phyloP scores from a whole-genome alignment of 371 early-diverging fungal species.

The Mucor ambiguus region DNA sequence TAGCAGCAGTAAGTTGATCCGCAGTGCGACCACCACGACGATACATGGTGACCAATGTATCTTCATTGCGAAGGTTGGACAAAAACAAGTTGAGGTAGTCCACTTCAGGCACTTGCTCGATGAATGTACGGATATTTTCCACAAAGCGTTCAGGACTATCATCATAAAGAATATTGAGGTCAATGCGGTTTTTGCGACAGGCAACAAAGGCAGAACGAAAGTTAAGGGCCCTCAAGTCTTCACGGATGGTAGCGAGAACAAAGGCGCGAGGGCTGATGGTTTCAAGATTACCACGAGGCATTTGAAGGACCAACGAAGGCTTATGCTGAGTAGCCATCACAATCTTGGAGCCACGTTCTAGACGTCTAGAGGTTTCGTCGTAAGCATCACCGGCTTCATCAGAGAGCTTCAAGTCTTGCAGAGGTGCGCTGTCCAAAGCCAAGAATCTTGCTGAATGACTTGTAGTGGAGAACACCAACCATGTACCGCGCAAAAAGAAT shows the following conservation, averaged over 20 bases:
- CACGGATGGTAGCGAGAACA: conserved; percentile 81
- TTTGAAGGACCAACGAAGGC: conserved; percentile 84
- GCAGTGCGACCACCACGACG: conserved; percentile 30
- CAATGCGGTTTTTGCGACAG: conserved; percentile 92
- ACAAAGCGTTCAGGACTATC: conserved; percentile 73
- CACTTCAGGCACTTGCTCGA: conserved; percentile 76
- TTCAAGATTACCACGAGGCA: conserved; percentile 97
- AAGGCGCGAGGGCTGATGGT: conserved; percentile 94
- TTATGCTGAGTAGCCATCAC: conserved; percentile 75
- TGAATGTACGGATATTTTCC: conserved; percentile 67
- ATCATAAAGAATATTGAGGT: conserved; percentile 89
- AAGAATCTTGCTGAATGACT: conserved; percentile 84
- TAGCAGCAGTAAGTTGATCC: conserved; percentile 15
- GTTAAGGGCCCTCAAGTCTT: conserved; percentile 65
- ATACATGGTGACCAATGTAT: conserved; percentile 72
- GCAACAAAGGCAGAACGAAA: conserved; percentile 82
- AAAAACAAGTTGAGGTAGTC: conserved; percentile 93
- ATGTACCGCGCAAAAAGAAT: conserved; percentile 81
- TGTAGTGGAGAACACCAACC: conserved; percentile 84
- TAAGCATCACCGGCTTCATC: conserved; percentile 56
- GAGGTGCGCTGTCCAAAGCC: conserved; percentile 41
- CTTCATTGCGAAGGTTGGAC: conserved; percentile 75
- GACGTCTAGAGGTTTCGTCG: conserved; percentile 79
- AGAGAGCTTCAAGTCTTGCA: conserved; percentile 52
- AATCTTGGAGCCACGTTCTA: conserved; percentile 91